Evolutionary conservation across 805 yeast genomes (phyloP).

Genomic region (Candida berthetii): DNA sequence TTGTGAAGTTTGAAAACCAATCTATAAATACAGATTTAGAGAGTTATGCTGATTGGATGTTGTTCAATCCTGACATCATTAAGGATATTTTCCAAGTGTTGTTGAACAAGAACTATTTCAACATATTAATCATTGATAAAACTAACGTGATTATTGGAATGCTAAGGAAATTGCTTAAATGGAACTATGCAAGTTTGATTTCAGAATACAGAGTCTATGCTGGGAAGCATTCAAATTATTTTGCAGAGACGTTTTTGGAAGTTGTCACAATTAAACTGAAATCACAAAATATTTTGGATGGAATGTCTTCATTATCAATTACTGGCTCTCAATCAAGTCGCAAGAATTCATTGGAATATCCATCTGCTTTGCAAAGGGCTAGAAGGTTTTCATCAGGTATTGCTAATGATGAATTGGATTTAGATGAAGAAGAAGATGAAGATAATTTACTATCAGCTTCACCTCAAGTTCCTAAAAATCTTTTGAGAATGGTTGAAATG

Average conservation of each 20-base stretch:
- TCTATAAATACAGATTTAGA: slow-evolving; percentile 18
- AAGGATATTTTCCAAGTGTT: slow-evolving; percentile 60
- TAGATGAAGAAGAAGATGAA: slow-evolving; percentile 15
- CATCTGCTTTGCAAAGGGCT: slow-evolving; percentile 11
- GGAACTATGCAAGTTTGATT: slow-evolving; percentile 81
- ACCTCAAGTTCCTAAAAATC: slow-evolving; percentile 63
- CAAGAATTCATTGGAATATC: slow-evolving; percentile 18
- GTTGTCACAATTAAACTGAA: slow-evolving; percentile 49
- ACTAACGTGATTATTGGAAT: slow-evolving; percentile 78
- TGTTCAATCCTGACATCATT: slow-evolving; percentile 60
- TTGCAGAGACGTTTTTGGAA: slow-evolving; percentile 79
- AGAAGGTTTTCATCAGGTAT: slow-evolving; percentile 3
- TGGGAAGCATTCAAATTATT: slow-evolving; percentile 68
- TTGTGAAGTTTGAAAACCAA: slow-evolving; percentile 30
- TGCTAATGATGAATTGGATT: slow-evolving; percentile 11
- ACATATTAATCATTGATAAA: slow-evolving; percentile 70
- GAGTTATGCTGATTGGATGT: slow-evolving; percentile 50
- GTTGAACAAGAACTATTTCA: slow-evolving; percentile 56
- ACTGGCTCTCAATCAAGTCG: not conserved
- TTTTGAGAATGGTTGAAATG: slow-evolving; percentile 47
- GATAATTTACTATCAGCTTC: slow-evolving; percentile 42
- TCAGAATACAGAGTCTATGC: slow-evolving; percentile 79
- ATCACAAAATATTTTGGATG: slow-evolving; percentile 21
- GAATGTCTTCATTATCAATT: not conserved
- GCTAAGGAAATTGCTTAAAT: slow-evolving; percentile 75